These are phyloP conservation scores for Termitomyces sp. DNA, from an alignment of 768 basidiomycete species.

Conservation along the genomic window DNA sequence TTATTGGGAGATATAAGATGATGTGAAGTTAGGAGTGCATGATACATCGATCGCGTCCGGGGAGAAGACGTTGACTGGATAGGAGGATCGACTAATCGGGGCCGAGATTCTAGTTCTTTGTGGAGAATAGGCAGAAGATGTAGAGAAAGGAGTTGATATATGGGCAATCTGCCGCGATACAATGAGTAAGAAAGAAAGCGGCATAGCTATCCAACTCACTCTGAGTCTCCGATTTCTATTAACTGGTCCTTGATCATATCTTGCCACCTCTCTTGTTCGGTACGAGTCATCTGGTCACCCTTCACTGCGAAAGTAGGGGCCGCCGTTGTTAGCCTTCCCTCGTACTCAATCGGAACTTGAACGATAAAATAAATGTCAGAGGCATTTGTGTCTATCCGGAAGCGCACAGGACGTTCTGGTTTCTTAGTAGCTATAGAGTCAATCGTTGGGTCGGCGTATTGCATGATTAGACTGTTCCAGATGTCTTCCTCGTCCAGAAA, in stretches of 20 bases:
- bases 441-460: not conserved
- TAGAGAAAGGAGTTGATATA: slow-evolving; percentile 57
- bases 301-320: slow-evolving; percentile 36
- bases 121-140: slow-evolving; percentile 60
- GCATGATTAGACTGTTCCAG: slow-evolving; percentile 6
- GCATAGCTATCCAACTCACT: slow-evolving; percentile 22
- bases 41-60: slow-evolving; percentile 31
- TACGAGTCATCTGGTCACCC: slow-evolving; percentile 44
- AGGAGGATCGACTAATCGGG: not conserved
- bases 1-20: slow-evolving; percentile 67
- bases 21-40: slow-evolving; percentile 72
- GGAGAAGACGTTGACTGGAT: not conserved
- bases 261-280: slow-evolving; percentile 52
- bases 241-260: slow-evolving; percentile 35
- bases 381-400: slow-evolving; percentile 33
- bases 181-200: not conserved
- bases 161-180: slow-evolving; percentile 45
- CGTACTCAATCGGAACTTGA: slow-evolving; percentile 18
- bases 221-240: slow-evolving; percentile 33
- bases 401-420: slow-evolving; percentile 25
- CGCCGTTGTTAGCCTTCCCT: slow-evolving; percentile 9
- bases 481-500: slow-evolving; percentile 40
- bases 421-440: slow-evolving; percentile 17
- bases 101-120: slow-evolving; percentile 26
- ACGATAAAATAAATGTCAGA: slow-evolving; percentile 38